A percentile compares a stretch with the other conserved stretches of the same genome.
These are phyloP conservation scores for Venturia pyrina DNA, from an alignment of 2,329 filamentous ascomycete species.

Conservation along the genomic window DNA sequence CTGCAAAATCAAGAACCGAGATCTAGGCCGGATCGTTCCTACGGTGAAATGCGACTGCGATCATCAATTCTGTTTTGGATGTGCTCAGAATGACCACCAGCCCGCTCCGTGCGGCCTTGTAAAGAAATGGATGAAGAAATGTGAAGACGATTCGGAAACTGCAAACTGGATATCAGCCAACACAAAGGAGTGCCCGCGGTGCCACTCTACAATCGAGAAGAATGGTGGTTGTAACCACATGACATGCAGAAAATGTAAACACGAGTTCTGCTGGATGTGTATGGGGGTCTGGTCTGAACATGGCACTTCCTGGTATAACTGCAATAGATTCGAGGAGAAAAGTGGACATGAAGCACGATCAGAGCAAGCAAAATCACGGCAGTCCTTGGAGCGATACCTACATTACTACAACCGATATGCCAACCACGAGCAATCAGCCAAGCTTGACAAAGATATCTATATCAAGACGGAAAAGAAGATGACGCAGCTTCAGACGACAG, in stretches of 20 bases:
- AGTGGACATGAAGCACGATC: constrained; percentile 83
- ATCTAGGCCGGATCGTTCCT: constrained; percentile 74
- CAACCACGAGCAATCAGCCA: constrained; percentile 96
- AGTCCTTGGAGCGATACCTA: constrained; percentile 88
- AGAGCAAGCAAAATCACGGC: constrained; percentile 80
- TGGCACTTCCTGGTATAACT: constrained; percentile 99
- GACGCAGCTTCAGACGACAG: constrained; percentile 86
- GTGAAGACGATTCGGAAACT: constrained; percentile 94
- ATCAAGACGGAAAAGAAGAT: constrained; percentile 98
- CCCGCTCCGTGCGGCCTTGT: constrained; percentile 85
- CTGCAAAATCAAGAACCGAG: constrained; percentile 78
- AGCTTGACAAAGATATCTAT: constrained; percentile 91
- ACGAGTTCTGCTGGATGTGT: constrained; percentile 99
- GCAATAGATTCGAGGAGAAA: constrained; percentile 94
- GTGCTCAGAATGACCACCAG: constrained; percentile 80
- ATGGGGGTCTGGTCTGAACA: constrained; percentile 99
- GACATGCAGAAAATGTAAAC: constrained; percentile 91
- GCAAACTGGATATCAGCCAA: constrained; percentile 99
- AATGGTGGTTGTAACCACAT: constrained; percentile 98
- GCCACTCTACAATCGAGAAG: constrained; percentile 96
- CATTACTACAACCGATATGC: constrained; percentile 99
- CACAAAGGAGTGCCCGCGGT: constrained; percentile 95
- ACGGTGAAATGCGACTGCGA: constrained; percentile 80
- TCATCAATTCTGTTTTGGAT: constrained; percentile 91
- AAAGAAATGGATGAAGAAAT: constrained; percentile 96